A percentile compares a stretch with the other conserved stretches of the same genome.
These are phyloP conservation scores for Deinandra increscens DNA, from an alignment of 129 eudicot genomes.

Conservation along the genomic window DNA sequence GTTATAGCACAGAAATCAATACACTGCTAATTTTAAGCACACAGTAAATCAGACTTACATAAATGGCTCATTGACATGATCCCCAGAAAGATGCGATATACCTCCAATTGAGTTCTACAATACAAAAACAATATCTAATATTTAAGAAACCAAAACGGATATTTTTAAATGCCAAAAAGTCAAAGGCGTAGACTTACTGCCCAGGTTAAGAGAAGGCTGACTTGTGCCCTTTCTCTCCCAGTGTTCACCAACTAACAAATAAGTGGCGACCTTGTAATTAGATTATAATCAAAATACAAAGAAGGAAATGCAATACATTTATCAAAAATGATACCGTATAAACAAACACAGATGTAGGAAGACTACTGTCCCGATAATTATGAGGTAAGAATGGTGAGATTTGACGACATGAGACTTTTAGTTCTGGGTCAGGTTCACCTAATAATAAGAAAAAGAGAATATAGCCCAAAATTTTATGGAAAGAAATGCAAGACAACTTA, in stretches of 20 bases:
- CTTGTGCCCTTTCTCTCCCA: conserved; percentile 96
- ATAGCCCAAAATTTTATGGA: neutral
- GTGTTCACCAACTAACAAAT: conserved; percentile 78
- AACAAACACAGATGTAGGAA: conserved; percentile 90
- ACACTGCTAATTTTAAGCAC: neutral
- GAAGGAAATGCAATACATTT: neutral
- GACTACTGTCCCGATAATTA: conserved; percentile 92
- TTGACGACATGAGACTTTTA: conserved; percentile 93
- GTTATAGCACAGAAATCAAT: neutral
- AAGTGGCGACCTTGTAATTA: conserved; percentile 23
- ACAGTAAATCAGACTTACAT: conserved; percentile 42
- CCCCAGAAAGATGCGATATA: conserved; percentile 88
- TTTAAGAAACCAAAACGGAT: neutral
- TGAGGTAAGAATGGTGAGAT: conserved; percentile 97
- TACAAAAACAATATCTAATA: conserved; percentile 2
- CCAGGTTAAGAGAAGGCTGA: conserved; percentile 97
- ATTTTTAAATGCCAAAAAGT: neutral
- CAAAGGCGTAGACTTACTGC: conserved; percentile 52
- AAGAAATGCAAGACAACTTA: neutral
- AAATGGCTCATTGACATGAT: conserved; percentile 93
- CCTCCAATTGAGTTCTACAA: conserved; percentile 95
- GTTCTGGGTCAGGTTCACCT: conserved; percentile 98
- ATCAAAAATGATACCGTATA: conserved; percentile 56
- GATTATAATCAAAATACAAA: conserved; percentile 1
- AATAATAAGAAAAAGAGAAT: conserved; percentile 14